Evolutionary conservation across 805 yeast species (phyloP), one percentile per base, ranked within the genome.

Genomic region (Spathaspora boniae): DNA sequence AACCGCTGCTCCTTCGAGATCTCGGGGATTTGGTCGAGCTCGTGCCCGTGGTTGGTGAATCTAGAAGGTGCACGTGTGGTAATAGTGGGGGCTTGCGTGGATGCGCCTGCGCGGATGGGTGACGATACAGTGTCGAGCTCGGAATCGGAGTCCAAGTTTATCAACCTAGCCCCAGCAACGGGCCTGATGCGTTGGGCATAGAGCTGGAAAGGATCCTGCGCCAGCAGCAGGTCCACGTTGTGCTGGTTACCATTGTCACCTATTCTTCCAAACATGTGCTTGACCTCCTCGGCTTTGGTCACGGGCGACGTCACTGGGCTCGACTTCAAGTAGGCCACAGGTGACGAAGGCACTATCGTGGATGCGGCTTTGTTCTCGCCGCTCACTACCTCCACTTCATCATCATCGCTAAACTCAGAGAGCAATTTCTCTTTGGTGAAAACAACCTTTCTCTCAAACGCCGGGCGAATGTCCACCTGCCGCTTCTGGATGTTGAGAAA

Each of bases 281-380:
- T 16, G 32, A 29, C 17, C 14, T 29, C 32, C 5, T 29, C 32
- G 9, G 30, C 16, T 16, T n/a, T 29, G 14, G 14, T 31, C 4
- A 36, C 14, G 1, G 68, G 67, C 3, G 66, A 60, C 1, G 69
- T 62, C 9, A 46, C 37, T 0, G 68, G 69, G 30, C 61, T 60
- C 16, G 58, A 54, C 16, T 42, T 44, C 19, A 36, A 12, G 9
- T 12, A 29, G 21, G 17, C 29, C 21, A 16, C 14, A 3, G 29
- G 32, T 8, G 32, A 12, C 9, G 32, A 29, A 16, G 27, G 2
- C 9, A 28, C 31, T 7, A 31, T 12, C 25, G 24, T 34, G 33
- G 17, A 6, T 15, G 17, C 4, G 3, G n/a, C 26, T 7, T 30
- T 31, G 27, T 21, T 35, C n/a, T 23, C 26, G 15, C 31, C 27